Percentiles rank a stretch among this genome's conserved stretches.
Evolutionary conservation across 2,329 filamentous ascomycete species (phyloP).

Genomic region (Neonectria hederae): DNA sequence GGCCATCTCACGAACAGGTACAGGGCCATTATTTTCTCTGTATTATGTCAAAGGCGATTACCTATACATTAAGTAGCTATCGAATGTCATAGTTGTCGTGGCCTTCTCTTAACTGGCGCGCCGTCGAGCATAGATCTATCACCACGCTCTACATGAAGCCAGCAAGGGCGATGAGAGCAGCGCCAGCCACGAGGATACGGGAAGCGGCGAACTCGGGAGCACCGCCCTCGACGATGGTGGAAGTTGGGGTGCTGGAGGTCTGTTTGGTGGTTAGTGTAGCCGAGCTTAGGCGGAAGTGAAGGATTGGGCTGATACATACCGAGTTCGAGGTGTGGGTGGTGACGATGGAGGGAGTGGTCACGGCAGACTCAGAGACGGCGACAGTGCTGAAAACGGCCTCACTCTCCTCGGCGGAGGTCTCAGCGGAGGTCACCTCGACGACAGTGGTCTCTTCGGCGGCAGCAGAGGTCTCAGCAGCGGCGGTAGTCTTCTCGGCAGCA

Average conservation of each 20-base stretch:
- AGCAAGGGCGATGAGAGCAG: constrained; percentile 24
- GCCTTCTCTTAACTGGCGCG: background rate
- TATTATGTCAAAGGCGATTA: constrained; percentile 18
- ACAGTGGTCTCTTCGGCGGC: background rate
- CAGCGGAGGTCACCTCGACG: constrained; percentile 1
- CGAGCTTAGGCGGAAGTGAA: too few relatives aligned
- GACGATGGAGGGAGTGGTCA: background rate
- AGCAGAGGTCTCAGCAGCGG: constrained; percentile 10
- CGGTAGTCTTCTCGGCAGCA: constrained; percentile 10
- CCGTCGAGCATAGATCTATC: background rate
- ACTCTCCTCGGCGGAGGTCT: constrained; percentile 8
- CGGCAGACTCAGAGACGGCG: background rate
- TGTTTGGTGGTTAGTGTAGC: background rate
- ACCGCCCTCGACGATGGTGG: constrained; percentile 15
- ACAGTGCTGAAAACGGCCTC: constrained; percentile 7
- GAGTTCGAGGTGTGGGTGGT: constrained; percentile 19
- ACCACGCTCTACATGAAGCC: constrained; percentile 23
- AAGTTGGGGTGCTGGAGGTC: constrained; percentile 23
- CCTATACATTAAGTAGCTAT: constrained; percentile 17
- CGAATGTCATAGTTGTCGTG: constrained; percentile 7
- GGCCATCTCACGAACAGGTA: constrained; percentile 25
- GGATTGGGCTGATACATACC: constrained; percentile 3
- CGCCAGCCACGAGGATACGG: constrained; percentile 20
- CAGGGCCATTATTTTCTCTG: constrained; percentile 6
- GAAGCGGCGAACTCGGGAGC: constrained; percentile 25